Percentiles rank a stretch among this genome's conserved stretches.
phyloP scores from a whole-genome alignment of 1,284 basidiomycete species.

The Cryptococcus sp. region DNA sequence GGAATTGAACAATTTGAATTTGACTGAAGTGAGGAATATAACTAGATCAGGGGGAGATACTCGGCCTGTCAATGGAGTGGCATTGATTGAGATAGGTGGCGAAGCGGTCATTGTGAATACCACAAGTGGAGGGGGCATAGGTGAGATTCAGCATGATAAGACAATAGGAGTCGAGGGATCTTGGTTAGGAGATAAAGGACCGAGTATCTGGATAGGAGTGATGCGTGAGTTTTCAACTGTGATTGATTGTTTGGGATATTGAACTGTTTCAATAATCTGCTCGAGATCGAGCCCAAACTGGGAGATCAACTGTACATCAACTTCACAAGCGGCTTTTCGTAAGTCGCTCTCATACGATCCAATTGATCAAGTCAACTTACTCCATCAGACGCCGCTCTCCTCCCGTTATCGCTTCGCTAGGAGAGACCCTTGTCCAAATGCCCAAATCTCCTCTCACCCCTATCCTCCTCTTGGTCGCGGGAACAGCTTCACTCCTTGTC shows the following conservation, averaged over 20 bases:
- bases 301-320: conserved; percentile 1
- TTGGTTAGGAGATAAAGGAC: conserved; percentile 1
- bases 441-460: conserved; percentile 8
- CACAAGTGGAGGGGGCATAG: too few relatives aligned
- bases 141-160: too few relatives aligned
- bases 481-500: conserved; percentile 7
- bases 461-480: conserved; percentile 11
- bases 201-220: conserved; percentile 1
- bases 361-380: not conserved
- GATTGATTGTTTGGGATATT: not conserved
- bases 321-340: not conserved
- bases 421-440: conserved; percentile 2
- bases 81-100: not conserved
- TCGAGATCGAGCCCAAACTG: not conserved
- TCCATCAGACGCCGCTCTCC: conserved; percentile 7
- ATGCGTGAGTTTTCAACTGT: conserved; percentile 3
- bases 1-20: not conserved
- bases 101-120: not conserved
- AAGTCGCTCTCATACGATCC: not conserved
- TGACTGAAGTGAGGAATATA: too few relatives aligned
- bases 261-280: conserved; percentile 2
- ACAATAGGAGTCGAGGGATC: not conserved
- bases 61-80: not conserved
- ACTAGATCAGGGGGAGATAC: not conserved
- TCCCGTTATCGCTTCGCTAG: conserved; percentile 8